Evolutionary conservation across 177 flowering plant species (phyloP).

Genomic region (Vitis hybrid): DNA sequence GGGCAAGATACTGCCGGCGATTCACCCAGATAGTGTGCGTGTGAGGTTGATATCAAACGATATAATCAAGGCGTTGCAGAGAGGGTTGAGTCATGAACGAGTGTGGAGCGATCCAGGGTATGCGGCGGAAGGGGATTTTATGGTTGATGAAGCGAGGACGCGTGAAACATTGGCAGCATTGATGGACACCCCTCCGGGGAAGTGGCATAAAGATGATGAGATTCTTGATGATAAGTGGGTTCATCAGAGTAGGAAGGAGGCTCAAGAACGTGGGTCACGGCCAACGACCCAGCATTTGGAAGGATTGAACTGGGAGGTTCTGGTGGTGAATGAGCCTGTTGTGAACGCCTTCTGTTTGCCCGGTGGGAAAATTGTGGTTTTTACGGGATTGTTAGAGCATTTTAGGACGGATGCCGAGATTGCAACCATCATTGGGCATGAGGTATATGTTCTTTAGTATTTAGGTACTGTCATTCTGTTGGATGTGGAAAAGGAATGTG

Average conservation of each 20-base stretch:
- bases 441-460: conserved; percentile 43
- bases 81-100: conserved; percentile 63
- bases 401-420: conserved; percentile 77
- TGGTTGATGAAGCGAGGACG: conserved; percentile 11
- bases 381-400: conserved; percentile 77
- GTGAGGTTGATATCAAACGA: conserved; percentile 71
- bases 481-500: background rate
- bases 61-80: conserved; percentile 67
- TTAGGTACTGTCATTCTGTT: background rate
- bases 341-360: conserved; percentile 95
- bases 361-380: conserved; percentile 94
- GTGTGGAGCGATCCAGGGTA: conserved; percentile 76
- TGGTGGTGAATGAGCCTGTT: conserved; percentile 74
- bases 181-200: conserved; percentile 21
- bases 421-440: conserved; percentile 84
- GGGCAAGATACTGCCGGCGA: conserved; percentile 74
- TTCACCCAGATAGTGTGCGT: conserved; percentile 79
- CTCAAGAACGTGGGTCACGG: conserved; percentile 36
- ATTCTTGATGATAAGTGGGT: conserved; percentile 89
- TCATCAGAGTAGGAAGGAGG: conserved; percentile 61
- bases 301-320: conserved; percentile 85
- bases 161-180: conserved; percentile 39
- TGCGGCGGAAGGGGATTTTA: conserved; percentile 25
- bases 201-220: conserved; percentile 69
- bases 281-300: conserved; percentile 69